Percentiles rank a stretch among this genome's conserved stretches.
Conservation (phyloP, 2,329 filamentous ascomycete species). For the Beauveria rudraprayagi region DNA sequence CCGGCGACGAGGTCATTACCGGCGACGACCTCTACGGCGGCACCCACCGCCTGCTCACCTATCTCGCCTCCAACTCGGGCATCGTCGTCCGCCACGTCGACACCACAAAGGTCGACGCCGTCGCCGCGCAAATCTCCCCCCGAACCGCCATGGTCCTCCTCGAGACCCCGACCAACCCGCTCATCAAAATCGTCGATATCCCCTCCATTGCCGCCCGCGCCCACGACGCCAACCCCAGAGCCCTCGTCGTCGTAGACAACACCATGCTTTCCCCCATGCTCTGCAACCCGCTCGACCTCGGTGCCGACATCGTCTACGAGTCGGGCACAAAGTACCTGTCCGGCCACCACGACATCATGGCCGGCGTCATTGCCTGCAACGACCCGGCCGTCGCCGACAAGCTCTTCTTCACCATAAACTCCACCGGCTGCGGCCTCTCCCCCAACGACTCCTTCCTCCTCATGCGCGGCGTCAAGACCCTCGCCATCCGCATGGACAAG, state of each 20-base stretch:
- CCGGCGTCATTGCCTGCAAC: conserved; percentile 89
- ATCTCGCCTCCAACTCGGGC: conserved; percentile 78
- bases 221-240: conserved; percentile 69
- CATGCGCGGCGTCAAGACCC: conserved; percentile 90
- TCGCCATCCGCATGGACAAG: conserved; percentile 97
- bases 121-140: conserved; percentile 58
- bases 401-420: conserved; percentile 95
- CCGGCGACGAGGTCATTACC: conserved; percentile 94
- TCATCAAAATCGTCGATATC: conserved; percentile 97
- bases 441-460: conserved; percentile 96
- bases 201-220: conserved; percentile 66
- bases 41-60: conserved; percentile 87
- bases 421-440: conserved; percentile 85
- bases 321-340: conserved; percentile 97
- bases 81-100: conserved; percentile 96
- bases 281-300: conserved; percentile 85
- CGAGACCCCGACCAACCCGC: conserved; percentile 92
- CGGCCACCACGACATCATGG: conserved; percentile 98
- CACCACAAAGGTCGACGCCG: conserved; percentile 69
- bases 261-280: conserved; percentile 98
- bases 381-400: conserved; percentile 73
- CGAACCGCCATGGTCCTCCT: conserved; percentile 95
- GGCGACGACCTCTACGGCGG: conserved; percentile 96
- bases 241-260: conserved; percentile 90
- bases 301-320: conserved; percentile 94